These are phyloP conservation scores for Theileria annulata DNA, from an alignment of 169 alveolate genomes.

Conservation along the genomic window DNA sequence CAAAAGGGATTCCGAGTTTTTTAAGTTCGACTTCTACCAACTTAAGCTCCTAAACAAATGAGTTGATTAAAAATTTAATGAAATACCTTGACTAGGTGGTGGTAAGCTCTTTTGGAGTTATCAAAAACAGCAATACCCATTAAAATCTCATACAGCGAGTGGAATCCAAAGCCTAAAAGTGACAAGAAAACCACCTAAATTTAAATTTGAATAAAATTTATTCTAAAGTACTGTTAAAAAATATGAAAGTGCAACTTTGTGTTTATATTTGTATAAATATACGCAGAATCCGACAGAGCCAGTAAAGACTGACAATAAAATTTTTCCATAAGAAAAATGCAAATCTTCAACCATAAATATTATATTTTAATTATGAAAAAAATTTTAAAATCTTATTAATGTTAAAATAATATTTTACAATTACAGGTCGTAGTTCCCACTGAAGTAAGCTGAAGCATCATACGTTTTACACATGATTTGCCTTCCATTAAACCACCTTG, in stretches of 20 bases:
- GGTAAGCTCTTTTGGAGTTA: slow-evolving; percentile 38
- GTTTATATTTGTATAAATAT: background rate
- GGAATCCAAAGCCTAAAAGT: background rate
- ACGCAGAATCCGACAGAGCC: slow-evolving; percentile 1
- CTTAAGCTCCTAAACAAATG: slow-evolving; percentile 33
- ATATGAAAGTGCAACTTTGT: background rate
- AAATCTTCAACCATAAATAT: background rate
- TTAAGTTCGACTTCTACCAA: slow-evolving; percentile 12
- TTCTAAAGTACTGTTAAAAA: slow-evolving; percentile 25
- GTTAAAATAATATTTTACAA: background rate
- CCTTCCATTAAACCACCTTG: slow-evolving; percentile 45
- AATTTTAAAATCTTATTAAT: background rate
- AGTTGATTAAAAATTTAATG: background rate
- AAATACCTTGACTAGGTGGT: slow-evolving; percentile 41
- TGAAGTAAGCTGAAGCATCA: slow-evolving; percentile 35
- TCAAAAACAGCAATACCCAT: slow-evolving; percentile 34
- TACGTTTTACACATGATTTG: slow-evolving; percentile 23
- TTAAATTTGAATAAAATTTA: background rate
- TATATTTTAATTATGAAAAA: background rate
- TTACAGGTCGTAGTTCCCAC: slow-evolving; percentile 38
- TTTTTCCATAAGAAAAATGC: slow-evolving; percentile 10
- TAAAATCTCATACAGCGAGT: slow-evolving; percentile 16
- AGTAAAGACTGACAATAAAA: background rate
- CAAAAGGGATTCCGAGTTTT: slow-evolving; percentile 45
- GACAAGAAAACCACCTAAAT: slow-evolving; percentile 30